These are phyloP conservation scores for Effrenium voratum DNA, from an alignment of 73 alveolate genomes.

Conservation along the genomic window DNA sequence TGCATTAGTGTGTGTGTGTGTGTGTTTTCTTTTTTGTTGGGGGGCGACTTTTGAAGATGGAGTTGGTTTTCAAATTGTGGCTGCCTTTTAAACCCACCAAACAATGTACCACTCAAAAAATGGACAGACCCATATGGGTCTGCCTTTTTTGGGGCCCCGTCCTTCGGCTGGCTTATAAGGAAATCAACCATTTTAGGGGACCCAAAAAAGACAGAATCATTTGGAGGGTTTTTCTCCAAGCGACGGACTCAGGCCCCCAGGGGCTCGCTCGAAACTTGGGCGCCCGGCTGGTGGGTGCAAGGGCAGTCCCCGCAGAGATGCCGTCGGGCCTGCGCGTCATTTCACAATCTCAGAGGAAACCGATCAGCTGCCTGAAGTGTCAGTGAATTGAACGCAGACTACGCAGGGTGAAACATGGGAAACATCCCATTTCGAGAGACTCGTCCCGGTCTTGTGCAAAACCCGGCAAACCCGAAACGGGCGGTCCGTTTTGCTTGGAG, in stretches of 20 bases:
- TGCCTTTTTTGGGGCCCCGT: neutral
- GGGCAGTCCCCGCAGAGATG: conserved; percentile 43
- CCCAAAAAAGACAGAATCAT: neutral
- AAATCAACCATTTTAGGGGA: neutral
- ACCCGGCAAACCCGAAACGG: neutral
- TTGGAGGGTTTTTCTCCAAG: neutral
- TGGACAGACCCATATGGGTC: neutral
- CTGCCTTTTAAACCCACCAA: too few relatives aligned
- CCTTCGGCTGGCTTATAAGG: neutral
- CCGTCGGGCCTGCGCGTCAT: conserved; percentile 94
- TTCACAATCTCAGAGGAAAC: too few relatives aligned
- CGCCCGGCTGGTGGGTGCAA: conserved; percentile 82
- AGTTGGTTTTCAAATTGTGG: too few relatives aligned
- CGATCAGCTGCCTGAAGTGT: too few relatives aligned
- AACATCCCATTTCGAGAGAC: too few relatives aligned
- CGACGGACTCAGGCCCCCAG: too few relatives aligned
- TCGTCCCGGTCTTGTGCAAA: neutral
- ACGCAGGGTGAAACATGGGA: too few relatives aligned
- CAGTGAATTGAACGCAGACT: too few relatives aligned
- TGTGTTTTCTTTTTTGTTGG: too few relatives aligned
- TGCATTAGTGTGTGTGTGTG: too few relatives aligned
- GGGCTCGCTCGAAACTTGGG: neutral
- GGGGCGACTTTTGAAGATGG: too few relatives aligned
- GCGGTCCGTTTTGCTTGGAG: neutral
- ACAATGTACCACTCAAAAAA: too few relatives aligned